Percentiles rank a stretch among this genome's conserved stretches.
phyloP scores from a whole-genome alignment of 345 rosid species.

The Mallotus nudiflorus region DNA sequence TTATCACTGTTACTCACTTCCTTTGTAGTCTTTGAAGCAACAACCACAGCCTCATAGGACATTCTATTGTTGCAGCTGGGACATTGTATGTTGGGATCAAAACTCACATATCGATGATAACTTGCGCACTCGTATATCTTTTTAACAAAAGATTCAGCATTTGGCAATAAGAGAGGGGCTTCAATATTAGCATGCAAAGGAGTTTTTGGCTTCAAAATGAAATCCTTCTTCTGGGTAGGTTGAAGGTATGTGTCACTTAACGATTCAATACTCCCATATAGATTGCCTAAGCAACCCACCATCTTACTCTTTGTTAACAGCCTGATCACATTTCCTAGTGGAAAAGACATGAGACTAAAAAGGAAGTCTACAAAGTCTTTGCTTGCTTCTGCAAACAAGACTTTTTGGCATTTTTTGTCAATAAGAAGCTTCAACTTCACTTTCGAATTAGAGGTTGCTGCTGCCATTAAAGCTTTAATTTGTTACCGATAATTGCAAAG shows the following conservation, averaged over 20 bases:
- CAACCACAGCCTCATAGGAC: no score
- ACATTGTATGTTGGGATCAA: no score
- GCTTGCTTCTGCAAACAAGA: background rate
- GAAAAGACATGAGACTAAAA: conserved; percentile 1
- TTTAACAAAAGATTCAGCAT: background rate
- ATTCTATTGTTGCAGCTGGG: no score
- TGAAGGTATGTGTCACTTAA: background rate
- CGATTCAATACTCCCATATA: background rate
- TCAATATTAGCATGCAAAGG: background rate
- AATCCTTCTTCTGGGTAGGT: background rate
- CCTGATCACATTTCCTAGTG: background rate
- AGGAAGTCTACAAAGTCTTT: background rate
- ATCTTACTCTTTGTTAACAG: background rate
- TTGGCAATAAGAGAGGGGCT: background rate
- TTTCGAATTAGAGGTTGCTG: no score
- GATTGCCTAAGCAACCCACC: background rate
- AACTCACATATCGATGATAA: no score
- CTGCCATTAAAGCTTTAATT: no score
- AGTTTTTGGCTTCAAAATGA: background rate
- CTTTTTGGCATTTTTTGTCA: background rate
- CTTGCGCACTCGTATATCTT: no score
- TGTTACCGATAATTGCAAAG: no score
- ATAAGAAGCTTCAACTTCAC: background rate
- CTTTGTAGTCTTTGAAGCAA: no score
- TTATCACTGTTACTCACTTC: background rate